Evolutionary conservation across 345 rosid genomes (phyloP).

Genomic region (Adansonia digitata): DNA sequence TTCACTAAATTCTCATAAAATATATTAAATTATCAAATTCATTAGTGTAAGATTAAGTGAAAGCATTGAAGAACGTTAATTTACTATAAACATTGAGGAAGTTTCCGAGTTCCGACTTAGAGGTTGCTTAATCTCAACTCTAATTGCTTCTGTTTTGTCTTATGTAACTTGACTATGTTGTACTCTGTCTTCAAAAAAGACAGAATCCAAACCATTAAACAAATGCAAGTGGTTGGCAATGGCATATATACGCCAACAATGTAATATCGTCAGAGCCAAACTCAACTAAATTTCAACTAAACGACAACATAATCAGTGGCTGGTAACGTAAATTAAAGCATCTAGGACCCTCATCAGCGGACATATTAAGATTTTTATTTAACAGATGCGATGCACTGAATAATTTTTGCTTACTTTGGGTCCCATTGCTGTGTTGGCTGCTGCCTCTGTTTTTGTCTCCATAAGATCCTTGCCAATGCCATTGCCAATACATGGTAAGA

Average conservation of each 20-base stretch:
- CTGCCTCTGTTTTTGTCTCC: conserved; percentile 26
- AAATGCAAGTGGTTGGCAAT: background rate
- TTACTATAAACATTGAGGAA: background rate
- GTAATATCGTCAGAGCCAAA: too few species aligned
- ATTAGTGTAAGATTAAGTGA: too few species aligned
- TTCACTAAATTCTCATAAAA: too few species aligned
- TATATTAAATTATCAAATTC: too few species aligned
- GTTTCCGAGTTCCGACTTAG: background rate
- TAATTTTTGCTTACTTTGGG: conserved; percentile 46
- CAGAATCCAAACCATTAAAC: background rate
- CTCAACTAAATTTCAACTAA: conserved; percentile 19
- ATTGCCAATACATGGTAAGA: conserved; percentile 45
- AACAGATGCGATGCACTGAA: conserved; percentile 16
- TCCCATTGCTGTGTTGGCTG: conserved; percentile 31
- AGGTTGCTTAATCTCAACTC: background rate
- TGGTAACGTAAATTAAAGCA: background rate
- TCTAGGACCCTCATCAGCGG: conserved; percentile 37
- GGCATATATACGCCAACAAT: too few species aligned
- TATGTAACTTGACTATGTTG: background rate
- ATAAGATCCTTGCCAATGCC: conserved; percentile 22
- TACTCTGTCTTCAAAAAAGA: background rate
- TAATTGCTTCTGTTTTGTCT: conserved; percentile 17
- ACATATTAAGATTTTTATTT: conserved; percentile 24
- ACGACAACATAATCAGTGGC: conserved; percentile 17
- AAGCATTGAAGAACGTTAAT: background rate